These are phyloP conservation scores for Cucumis hystrix DNA, from an alignment of 306 rosid species.

Conservation along the genomic window DNA sequence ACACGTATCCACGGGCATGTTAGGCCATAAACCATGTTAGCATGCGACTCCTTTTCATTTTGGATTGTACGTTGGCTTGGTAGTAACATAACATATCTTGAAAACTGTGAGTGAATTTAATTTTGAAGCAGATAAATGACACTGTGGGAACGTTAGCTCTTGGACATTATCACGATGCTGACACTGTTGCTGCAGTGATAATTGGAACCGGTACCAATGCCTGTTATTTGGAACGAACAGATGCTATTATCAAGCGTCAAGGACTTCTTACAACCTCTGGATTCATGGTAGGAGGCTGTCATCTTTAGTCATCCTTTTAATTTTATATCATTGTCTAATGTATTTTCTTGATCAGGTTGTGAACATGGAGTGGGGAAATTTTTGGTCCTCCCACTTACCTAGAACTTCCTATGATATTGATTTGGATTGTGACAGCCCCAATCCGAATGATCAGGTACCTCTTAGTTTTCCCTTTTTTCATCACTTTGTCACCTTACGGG, in stretches of 20 bases:
- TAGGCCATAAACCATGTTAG: background rate
- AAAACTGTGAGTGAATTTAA: background rate
- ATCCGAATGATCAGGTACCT: slow-evolving; percentile 82
- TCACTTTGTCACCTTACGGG: background rate
- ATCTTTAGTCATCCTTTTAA: background rate
- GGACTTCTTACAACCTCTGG: slow-evolving; percentile 77
- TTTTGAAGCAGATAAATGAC: slow-evolving; percentile 64
- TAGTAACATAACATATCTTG: background rate
- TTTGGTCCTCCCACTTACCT: slow-evolving; percentile 90
- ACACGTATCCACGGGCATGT: background rate
- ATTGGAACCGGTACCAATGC: slow-evolving; percentile 96
- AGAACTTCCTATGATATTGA: slow-evolving; percentile 73
- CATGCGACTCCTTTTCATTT: background rate
- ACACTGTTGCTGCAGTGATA: slow-evolving; percentile 86
- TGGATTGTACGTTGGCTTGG: background rate
- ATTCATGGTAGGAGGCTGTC: slow-evolving; percentile 41
- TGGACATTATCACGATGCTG: slow-evolving; percentile 76
- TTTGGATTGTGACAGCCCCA: slow-evolving; percentile 79
- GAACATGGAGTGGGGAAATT: slow-evolving; percentile 97
- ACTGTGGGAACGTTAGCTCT: slow-evolving; percentile 85
- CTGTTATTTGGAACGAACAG: slow-evolving; percentile 78
- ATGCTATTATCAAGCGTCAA: slow-evolving; percentile 81
- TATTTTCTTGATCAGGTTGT: slow-evolving; percentile 39
- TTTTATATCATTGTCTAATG: background rate
- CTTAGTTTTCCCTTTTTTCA: slow-evolving; percentile 4